These are phyloP conservation scores for Salvia rosmarinus DNA, from an alignment of 257 asterid genomes.

Conservation along the genomic window DNA sequence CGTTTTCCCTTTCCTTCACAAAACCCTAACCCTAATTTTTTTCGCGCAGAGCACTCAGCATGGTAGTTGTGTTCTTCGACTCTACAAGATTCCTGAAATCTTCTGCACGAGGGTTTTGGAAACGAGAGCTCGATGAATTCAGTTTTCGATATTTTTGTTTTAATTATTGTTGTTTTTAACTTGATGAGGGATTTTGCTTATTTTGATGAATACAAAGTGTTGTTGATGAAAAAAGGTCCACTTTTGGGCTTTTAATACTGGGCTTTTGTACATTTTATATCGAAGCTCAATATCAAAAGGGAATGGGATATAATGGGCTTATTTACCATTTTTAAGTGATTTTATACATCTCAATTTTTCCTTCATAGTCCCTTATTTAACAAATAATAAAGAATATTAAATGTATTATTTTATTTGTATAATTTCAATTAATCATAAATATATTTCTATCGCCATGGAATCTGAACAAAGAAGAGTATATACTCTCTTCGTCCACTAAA, in stretches of 20 bases:
- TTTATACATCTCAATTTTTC: too few relatives aligned
- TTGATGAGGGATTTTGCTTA: slow-evolving; percentile 15
- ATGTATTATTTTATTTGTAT: too few relatives aligned
- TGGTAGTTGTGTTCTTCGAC: slow-evolving; percentile 5
- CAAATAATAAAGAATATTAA: too few relatives aligned
- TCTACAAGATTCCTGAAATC: slow-evolving; percentile 31
- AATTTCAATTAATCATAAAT: too few relatives aligned
- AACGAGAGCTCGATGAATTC: slow-evolving; percentile 24
- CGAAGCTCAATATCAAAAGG: too few relatives aligned
- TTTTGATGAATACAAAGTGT: not conserved
- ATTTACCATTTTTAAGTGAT: too few relatives aligned
- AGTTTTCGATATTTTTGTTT: slow-evolving; percentile 19
- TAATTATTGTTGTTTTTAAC: not conserved
- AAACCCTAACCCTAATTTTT: slow-evolving; percentile 75
- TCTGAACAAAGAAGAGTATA: too few relatives aligned
- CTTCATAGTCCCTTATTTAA: too few relatives aligned
- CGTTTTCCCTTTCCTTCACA: slow-evolving; percentile 20
- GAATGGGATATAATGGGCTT: not conserved
- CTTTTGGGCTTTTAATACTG: not conserved
- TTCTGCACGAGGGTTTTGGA: slow-evolving; percentile 38
- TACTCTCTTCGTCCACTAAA: too few relatives aligned
- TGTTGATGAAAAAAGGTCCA: not conserved
- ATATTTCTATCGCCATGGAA: too few relatives aligned
- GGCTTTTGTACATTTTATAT: not conserved
- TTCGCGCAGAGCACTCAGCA: slow-evolving; percentile 3